phyloP scores from a whole-genome alignment of 306 rosid genomes.

The Acacia acuminata region DNA sequence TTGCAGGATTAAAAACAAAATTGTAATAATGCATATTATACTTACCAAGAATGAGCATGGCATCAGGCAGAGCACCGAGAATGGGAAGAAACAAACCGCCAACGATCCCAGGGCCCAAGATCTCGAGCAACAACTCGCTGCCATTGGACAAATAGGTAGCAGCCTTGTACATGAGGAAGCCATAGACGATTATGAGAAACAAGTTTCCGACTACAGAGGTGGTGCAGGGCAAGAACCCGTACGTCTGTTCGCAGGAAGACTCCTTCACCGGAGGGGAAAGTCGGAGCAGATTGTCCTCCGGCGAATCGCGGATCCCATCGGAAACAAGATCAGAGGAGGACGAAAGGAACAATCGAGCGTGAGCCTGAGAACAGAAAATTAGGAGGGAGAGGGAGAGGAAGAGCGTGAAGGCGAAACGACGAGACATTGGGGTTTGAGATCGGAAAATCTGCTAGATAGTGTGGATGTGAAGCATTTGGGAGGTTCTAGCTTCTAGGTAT shows the following conservation, averaged over 20 bases:
- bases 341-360: constrained; percentile 27
- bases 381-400: constrained; percentile 32
- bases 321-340: constrained; percentile 49
- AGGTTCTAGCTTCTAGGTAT: no score
- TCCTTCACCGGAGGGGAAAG: constrained; percentile 19
- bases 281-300: constrained; percentile 8
- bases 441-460: neutral
- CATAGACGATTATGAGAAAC: constrained; percentile 70
- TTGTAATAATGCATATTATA: neutral
- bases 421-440: neutral
- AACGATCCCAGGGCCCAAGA: constrained; percentile 88
- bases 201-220: constrained; percentile 47
- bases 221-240: constrained; percentile 86
- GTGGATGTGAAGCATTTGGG: neutral
- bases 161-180: constrained; percentile 67
- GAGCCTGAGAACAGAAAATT: constrained; percentile 44
- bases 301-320: constrained; percentile 41
- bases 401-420: neutral
- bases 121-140: constrained; percentile 82
- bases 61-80: constrained; percentile 59
- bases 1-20: neutral
- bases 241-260: constrained; percentile 71
- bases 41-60: constrained; percentile 56
- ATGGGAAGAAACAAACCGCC: constrained; percentile 90
- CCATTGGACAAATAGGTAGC: constrained; percentile 78